phyloP scores from a whole-genome alignment of 352 stramenopile species.

The Phytophthora sojae region DNA sequence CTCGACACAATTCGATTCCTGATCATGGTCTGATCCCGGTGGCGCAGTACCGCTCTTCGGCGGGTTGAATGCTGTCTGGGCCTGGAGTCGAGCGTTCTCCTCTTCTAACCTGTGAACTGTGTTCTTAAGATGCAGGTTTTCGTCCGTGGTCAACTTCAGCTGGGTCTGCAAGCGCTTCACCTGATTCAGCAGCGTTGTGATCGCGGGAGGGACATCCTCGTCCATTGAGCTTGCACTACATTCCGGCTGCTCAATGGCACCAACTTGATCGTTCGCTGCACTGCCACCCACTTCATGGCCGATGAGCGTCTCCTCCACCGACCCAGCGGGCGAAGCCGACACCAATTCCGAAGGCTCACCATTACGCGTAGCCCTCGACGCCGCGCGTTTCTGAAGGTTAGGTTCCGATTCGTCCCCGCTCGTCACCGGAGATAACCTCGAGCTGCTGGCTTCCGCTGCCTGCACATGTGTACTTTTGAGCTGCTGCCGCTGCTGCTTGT shows the following conservation, averaged over 20 bases:
- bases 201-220: slow-evolving; percentile 1
- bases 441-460: slow-evolving; percentile 3
- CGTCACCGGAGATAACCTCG: background rate
- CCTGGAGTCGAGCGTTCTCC: slow-evolving; percentile 25
- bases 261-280: slow-evolving; percentile 6
- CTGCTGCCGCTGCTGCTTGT: background rate
- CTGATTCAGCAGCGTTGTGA: slow-evolving; percentile 18
- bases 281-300: background rate
- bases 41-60: background rate
- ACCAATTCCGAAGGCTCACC: background rate
- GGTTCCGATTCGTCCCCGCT: background rate
- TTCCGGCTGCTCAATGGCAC: slow-evolving; percentile 8
- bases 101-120: slow-evolving; percentile 28
- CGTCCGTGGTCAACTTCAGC: slow-evolving; percentile 25
- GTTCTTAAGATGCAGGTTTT: slow-evolving; percentile 35
- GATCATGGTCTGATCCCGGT: background rate
- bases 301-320: slow-evolving; percentile 1
- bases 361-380: background rate
- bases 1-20: slow-evolving; percentile 8
- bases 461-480: background rate
- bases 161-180: slow-evolving; percentile 29
- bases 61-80: slow-evolving; percentile 8
- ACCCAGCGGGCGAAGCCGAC: background rate
- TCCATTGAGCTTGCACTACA: background rate
- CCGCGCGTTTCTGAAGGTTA: slow-evolving; percentile 7